These are phyloP conservation scores for Fusarium falciforme DNA, from an alignment of 2,329 filamentous ascomycete genomes.

Conservation along the genomic window DNA sequence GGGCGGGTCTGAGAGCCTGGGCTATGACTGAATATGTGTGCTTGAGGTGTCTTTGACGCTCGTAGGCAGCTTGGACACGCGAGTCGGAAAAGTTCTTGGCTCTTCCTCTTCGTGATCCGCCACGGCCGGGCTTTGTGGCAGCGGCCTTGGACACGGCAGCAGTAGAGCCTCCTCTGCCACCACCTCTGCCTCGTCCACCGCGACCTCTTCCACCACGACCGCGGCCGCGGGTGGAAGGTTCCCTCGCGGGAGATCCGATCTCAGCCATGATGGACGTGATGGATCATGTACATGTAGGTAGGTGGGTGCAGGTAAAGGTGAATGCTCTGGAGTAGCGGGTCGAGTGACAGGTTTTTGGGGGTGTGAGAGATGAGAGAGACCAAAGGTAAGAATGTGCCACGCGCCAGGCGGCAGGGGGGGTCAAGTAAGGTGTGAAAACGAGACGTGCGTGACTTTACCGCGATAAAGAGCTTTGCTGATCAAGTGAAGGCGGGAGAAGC, in stretches of 20 bases:
- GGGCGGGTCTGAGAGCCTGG: constrained; percentile 70
- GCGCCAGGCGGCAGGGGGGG: constrained; percentile 35
- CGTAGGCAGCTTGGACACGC: constrained; percentile 67
- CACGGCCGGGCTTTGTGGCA: constrained; percentile 52
- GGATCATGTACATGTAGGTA: constrained; percentile 46
- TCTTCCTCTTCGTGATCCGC: constrained; percentile 59
- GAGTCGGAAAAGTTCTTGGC: constrained; percentile 67
- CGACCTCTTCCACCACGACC: constrained; percentile 48
- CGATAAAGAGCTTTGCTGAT: constrained; percentile 27
- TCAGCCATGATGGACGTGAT: constrained; percentile 50
- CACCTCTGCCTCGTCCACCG: constrained; percentile 46
- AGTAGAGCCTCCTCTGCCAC: constrained; percentile 48
- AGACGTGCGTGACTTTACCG: constrained; percentile 33
- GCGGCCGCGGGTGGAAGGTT: constrained; percentile 51
- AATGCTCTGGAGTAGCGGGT: constrained; percentile 34
- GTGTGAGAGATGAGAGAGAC: constrained; percentile 8
- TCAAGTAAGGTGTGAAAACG: constrained; percentile 20
- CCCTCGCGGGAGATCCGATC: constrained; percentile 52
- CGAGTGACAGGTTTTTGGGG: constrained; percentile 36
- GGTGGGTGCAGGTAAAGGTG: constrained; percentile 22
- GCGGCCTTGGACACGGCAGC: constrained; percentile 49
- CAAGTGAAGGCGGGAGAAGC: constrained; percentile 15
- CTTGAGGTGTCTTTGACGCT: constrained; percentile 75
- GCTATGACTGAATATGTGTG: constrained; percentile 72
- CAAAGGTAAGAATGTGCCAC: constrained; percentile 38